Evolutionary conservation across 169 alveolate genomes (phyloP), one percentile per base, ranked within the genome.

Genomic region (Plasmodium yoelii): DNA sequence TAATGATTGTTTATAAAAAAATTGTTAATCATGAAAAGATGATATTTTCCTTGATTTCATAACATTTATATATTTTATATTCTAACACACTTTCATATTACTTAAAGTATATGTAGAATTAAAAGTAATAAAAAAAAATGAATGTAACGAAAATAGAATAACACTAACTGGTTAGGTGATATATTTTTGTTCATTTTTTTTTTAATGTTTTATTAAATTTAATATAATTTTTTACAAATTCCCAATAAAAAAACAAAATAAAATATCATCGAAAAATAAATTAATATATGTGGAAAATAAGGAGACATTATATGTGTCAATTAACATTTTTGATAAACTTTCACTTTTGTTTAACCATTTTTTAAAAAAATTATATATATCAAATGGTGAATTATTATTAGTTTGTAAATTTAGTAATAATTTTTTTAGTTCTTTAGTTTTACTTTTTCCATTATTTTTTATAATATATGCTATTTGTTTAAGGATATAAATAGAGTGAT

Each of bases 231-330:
- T 28, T 69, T 86, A 86, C 51, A 86, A 70, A 70, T 86, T 86
- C 47, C 91, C 91, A 59, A 86, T 86, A 51, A 86, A 86, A 86
- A 86, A 86, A 39, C 91, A 86, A 70, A 86, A 73, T 60, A 86
- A 70, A 22, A 86, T 86, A 65, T 86, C 91, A 34, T 57, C 19
- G 75, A 86, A 86, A 70, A 86, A 60, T 24, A 64, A 51, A 49
- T 64, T 60, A 72, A 86, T 39, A 46, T 44, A 70, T 39, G 46
- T 73, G 22, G 87, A 57, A 69, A 57, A 69, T 86, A 68, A 59
- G 13, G 87, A 69, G 10, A 86, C 71, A 9, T 49, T 6, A 69
- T n/a, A 39, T n/a, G 69, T 57, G 13, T 55, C 49, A 86, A 86
- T 49, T 57, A 86, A 42, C 53, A 3, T 47, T 28, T 73, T 44